Evolutionary conservation across 2,329 filamentous ascomycete genomes (phyloP).

Genomic region (Bipolaris bicolor): DNA sequence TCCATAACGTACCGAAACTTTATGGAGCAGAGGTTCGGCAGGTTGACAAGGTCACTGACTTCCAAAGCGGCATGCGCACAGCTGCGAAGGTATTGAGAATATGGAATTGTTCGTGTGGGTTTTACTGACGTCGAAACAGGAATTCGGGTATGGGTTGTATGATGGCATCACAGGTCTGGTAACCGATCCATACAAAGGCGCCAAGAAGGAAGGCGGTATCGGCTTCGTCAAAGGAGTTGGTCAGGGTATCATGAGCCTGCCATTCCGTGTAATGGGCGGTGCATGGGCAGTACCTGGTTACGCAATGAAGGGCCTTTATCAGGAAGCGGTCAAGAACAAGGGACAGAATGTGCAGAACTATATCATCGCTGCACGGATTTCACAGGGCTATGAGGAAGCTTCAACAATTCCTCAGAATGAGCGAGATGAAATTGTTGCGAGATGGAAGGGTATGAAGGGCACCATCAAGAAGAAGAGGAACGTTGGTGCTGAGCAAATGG

Average conservation of each 20-base stretch:
- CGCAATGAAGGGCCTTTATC: slow-evolving; percentile 80
- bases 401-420: slow-evolving; percentile 62
- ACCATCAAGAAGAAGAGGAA: slow-evolving; percentile 66
- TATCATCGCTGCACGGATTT: slow-evolving; percentile 76
- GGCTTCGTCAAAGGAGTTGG: slow-evolving; percentile 82
- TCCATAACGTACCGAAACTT: slow-evolving; percentile 83
- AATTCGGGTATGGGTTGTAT: slow-evolving; percentile 78
- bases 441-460: slow-evolving; percentile 67
- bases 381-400: slow-evolving; percentile 75
- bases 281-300: slow-evolving; percentile 73
- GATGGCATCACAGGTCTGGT: slow-evolving; percentile 83
- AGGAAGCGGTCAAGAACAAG: slow-evolving; percentile 74
- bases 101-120: background rate
- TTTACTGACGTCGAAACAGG: slow-evolving; percentile 49
- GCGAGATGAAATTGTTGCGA: slow-evolving; percentile 65
- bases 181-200: slow-evolving; percentile 75
- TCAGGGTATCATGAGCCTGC: slow-evolving; percentile 80
- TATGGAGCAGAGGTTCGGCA: slow-evolving; percentile 85
- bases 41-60: slow-evolving; percentile 77
- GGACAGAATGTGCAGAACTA: slow-evolving; percentile 77
- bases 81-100: slow-evolving; percentile 67
- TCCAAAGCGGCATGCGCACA: slow-evolving; percentile 76
- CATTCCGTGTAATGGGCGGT: slow-evolving; percentile 80
- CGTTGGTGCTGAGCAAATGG: slow-evolving; percentile 55
- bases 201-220: slow-evolving; percentile 66